Evolutionary conservation across 2,329 filamentous ascomycete genomes (phyloP).

Genomic region (Myriosclerotinia curreyana): DNA sequence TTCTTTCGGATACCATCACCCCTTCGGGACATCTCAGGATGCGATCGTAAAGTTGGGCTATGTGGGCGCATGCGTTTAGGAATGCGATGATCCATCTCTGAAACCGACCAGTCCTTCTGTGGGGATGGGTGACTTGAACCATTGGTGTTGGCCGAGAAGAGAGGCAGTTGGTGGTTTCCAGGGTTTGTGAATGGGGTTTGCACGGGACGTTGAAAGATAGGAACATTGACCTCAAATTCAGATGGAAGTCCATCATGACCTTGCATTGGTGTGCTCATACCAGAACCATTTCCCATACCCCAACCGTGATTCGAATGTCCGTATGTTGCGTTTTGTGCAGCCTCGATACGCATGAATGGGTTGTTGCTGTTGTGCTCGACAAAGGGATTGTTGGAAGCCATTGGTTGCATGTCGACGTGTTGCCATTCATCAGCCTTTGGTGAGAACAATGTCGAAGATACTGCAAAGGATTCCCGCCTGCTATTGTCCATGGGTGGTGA

Average conservation of each 20-base stretch:
- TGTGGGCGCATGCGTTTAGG: slow-evolving; percentile 62
- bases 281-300: slow-evolving; percentile 52
- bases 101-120: slow-evolving; percentile 56
- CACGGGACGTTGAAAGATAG: slow-evolving; percentile 52
- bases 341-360: slow-evolving; percentile 65
- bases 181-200: slow-evolving; percentile 56
- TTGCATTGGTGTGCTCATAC: slow-evolving; percentile 70
- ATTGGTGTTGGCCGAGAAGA: slow-evolving; percentile 53
- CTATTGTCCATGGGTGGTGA: slow-evolving; percentile 61
- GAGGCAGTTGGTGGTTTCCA: slow-evolving; percentile 48
- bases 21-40: slow-evolving; percentile 62
- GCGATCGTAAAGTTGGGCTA: slow-evolving; percentile 65
- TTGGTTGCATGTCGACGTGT: slow-evolving; percentile 61
- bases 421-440: slow-evolving; percentile 65
- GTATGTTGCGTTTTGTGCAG: slow-evolving; percentile 43
- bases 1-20: slow-evolving; percentile 81
- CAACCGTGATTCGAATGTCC: slow-evolving; percentile 36
- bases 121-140: slow-evolving; percentile 54
- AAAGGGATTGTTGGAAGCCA: slow-evolving; percentile 63
- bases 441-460: slow-evolving; percentile 59
- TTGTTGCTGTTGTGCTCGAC: slow-evolving; percentile 55
- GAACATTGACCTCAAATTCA: slow-evolving; percentile 52
- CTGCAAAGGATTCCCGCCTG: slow-evolving; percentile 61
- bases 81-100: slow-evolving; percentile 50
- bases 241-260: slow-evolving; percentile 62